phyloP scores from a whole-genome alignment of 495 filamentous ascomycete species.

The Penicillium mononematosum region DNA sequence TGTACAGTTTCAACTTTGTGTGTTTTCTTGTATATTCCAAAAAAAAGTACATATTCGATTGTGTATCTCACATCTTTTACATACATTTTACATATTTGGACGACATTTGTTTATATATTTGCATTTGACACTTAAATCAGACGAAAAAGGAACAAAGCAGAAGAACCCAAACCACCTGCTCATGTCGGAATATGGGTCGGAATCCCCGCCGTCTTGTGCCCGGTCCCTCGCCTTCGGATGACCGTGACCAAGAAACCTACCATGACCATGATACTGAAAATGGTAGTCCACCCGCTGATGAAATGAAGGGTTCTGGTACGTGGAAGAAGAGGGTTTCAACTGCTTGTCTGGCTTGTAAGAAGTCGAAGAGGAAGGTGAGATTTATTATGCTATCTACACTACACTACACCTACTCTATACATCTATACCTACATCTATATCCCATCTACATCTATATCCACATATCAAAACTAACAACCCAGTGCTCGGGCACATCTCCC shows the following conservation, averaged over 20 bases:
- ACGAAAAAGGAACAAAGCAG: background rate
- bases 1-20: constrained; percentile 2
- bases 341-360: constrained; percentile 48
- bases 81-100: constrained; percentile 1
- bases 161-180: background rate
- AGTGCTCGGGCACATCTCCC: constrained; percentile 45
- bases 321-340: constrained; percentile 49
- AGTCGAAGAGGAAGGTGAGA: constrained; percentile 47
- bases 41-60: constrained; percentile 7
- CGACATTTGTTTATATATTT: background rate
- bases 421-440: background rate
- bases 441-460: background rate
- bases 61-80: background rate
- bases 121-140: background rate
- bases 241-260: constrained; percentile 2
- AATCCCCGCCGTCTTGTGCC: constrained; percentile 30
- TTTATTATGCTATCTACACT: background rate
- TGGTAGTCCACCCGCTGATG: constrained; percentile 12
- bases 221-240: constrained; percentile 29
- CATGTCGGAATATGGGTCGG: constrained; percentile 25
- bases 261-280: constrained; percentile 11
- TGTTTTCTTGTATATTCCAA: background rate
- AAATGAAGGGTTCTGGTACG: constrained; percentile 2
- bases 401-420: background rate
- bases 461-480: background rate